Conservation (phyloP, 2,329 filamentous ascomycete genomes). For the Neoscytalidium dimidiatum region DNA sequence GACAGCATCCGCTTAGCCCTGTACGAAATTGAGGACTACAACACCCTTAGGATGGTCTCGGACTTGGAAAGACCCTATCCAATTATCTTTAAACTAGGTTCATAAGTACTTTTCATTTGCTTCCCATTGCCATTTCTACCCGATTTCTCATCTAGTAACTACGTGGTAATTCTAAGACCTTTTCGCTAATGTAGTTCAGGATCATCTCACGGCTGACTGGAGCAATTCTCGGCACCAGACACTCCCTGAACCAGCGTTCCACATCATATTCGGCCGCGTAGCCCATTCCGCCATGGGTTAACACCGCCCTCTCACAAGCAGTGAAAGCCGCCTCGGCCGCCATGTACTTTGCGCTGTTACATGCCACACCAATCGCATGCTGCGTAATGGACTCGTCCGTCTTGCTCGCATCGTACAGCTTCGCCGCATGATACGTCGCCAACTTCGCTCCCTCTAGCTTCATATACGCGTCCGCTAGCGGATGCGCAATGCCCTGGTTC, state of each 20-base stretch:
- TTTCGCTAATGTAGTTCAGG: slow-evolving; percentile 71
- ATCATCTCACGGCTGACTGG: slow-evolving; percentile 72
- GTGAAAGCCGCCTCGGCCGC: slow-evolving; percentile 63
- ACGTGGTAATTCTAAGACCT: slow-evolving; percentile 64
- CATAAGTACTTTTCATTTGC: no score
- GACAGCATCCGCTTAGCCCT: not conserved
- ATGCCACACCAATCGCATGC: slow-evolving; percentile 55
- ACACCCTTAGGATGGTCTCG: not conserved
- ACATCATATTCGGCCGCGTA: slow-evolving; percentile 66
- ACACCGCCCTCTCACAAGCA: slow-evolving; percentile 59
- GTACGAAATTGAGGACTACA: not conserved
- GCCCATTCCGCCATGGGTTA: slow-evolving; percentile 63
- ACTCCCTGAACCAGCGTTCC: slow-evolving; percentile 61
- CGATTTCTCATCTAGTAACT: no score
- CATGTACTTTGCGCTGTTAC: slow-evolving; percentile 60
- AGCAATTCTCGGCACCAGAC: slow-evolving; percentile 60
- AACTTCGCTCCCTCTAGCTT: slow-evolving; percentile 62
- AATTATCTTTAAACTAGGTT: no score
- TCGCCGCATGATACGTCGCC: slow-evolving; percentile 62
- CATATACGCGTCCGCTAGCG: slow-evolving; percentile 62
- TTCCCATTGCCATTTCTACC: no score
- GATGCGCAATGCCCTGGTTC: slow-evolving; percentile 63
- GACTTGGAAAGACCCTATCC: no score
- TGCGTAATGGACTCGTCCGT: slow-evolving; percentile 42
- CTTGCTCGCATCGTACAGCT: slow-evolving; percentile 56